Percentiles rank a stretch among this genome's conserved stretches.
These are phyloP conservation scores for Lactifluus volemus DNA, from an alignment of 768 basidiomycete species.

Conservation along the genomic window DNA sequence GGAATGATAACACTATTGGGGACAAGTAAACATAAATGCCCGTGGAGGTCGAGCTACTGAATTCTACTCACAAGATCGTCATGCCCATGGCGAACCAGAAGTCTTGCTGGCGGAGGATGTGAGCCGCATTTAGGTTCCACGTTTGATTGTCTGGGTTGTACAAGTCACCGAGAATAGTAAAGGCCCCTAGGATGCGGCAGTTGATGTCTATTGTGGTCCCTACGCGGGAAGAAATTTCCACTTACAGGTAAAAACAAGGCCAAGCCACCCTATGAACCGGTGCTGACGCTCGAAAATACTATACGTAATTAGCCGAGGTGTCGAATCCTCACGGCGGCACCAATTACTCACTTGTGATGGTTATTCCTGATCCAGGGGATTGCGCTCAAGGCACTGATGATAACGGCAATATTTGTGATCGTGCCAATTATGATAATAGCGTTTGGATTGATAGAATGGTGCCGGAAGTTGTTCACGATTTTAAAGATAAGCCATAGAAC, in stretches of 20 bases:
- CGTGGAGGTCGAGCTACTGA: background rate
- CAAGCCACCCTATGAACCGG: conserved; percentile 36
- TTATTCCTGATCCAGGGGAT: conserved; percentile 38
- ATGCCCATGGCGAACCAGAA: conserved; percentile 36
- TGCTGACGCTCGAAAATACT: conserved; percentile 38
- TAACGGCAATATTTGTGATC: conserved; percentile 32
- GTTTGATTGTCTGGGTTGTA: conserved; percentile 29
- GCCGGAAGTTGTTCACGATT: conserved; percentile 30
- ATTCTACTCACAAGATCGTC: conserved; percentile 31
- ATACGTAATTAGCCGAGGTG: conserved; percentile 16
- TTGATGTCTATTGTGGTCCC: background rate
- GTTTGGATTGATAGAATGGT: conserved; percentile 29
- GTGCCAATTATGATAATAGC: conserved; percentile 32
- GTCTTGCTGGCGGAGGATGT: conserved; percentile 32
- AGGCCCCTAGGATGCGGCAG: conserved; percentile 29
- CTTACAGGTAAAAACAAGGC: conserved; percentile 23
- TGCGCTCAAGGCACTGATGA: conserved; percentile 31
- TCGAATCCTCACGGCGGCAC: background rate
- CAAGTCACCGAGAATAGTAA: conserved; percentile 34
- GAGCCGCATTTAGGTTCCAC: conserved; percentile 28
- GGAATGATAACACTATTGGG: conserved; percentile 29
- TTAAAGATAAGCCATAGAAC: conserved; percentile 31
- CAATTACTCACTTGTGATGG: conserved; percentile 32
- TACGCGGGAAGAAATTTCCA: background rate
- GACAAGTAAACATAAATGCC: background rate